These are phyloP conservation scores for Hypoxylon fragiforme DNA, from an alignment of 495 filamentous ascomycete species.

Conservation along the genomic window DNA sequence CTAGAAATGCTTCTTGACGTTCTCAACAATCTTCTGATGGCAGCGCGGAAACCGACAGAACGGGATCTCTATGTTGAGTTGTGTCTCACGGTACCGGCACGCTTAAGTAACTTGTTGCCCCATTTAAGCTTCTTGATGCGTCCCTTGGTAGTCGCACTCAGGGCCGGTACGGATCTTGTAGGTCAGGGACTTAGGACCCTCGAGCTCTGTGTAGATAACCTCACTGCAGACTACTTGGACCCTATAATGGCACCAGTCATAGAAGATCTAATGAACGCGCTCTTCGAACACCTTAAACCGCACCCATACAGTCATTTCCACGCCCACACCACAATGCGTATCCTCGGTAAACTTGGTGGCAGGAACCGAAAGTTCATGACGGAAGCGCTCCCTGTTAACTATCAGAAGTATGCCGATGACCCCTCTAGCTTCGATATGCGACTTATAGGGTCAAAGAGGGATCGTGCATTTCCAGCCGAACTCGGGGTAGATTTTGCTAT, in stretches of 20 bases:
- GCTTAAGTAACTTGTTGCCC: conserved; percentile 93
- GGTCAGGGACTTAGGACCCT: conserved; percentile 92
- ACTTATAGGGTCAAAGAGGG: conserved; percentile 82
- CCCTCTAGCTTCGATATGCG: conserved; percentile 81
- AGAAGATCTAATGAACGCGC: conserved; percentile 94
- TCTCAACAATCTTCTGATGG: conserved; percentile 87
- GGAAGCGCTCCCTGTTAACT: conserved; percentile 77
- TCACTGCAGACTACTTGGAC: conserved; percentile 96
- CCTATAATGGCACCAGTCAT: conserved; percentile 99
- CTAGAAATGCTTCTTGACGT: conserved; percentile 97
- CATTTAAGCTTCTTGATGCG: conserved; percentile 97
- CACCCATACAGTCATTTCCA: conserved; percentile 95
- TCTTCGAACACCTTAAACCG: conserved; percentile 92
- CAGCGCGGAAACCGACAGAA: conserved; percentile 85
- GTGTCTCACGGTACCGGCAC: conserved; percentile 91
- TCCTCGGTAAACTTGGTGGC: conserved; percentile 94
- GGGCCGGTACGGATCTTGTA: conserved; percentile 89
- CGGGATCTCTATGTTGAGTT: conserved; percentile 97
- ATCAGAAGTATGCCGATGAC: conserved; percentile 85
- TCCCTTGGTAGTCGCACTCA: conserved; percentile 89
- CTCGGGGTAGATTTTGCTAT: conserved; percentile 89
- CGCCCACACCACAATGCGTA: conserved; percentile 97
- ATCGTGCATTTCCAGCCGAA: conserved; percentile 81
- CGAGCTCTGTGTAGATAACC: conserved; percentile 96
- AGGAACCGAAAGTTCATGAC: conserved; percentile 94